These are phyloP conservation scores for Populus tomentosa DNA, from an alignment of 441 rosid genomes.

Conservation along the genomic window DNA sequence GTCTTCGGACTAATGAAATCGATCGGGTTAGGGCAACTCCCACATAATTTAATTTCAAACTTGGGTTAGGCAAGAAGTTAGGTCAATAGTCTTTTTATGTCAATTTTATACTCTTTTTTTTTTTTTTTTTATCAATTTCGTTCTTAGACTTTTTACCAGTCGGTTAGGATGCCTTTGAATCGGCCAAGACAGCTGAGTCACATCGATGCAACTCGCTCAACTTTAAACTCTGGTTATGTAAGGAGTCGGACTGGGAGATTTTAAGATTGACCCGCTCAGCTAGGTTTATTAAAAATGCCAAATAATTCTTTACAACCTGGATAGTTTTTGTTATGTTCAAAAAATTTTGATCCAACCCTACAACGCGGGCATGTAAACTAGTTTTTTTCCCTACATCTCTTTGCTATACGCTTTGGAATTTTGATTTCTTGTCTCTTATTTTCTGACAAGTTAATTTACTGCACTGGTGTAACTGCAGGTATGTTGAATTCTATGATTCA, in stretches of 20 bases:
- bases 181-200: neutral
- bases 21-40: neutral
- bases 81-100: neutral
- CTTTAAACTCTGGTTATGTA: neutral
- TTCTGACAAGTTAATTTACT: slow-evolving; percentile 36
- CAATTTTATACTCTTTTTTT: neutral
- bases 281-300: neutral
- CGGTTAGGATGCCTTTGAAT: neutral
- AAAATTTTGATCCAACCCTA: neutral
- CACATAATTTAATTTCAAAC: neutral
- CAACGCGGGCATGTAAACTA: neutral
- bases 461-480: slow-evolving; percentile 50
- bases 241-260: neutral
- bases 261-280: neutral
- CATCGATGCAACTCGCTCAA: neutral
- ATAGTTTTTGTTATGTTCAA: neutral
- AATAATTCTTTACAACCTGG: neutral
- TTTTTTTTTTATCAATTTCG: neutral
- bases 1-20: neutral
- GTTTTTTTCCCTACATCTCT: slow-evolving; percentile 24
- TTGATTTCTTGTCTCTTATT: slow-evolving; percentile 18
- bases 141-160: neutral
- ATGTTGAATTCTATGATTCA: slow-evolving; percentile 83
- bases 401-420: slow-evolving; percentile 59
- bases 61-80: neutral